Percentiles rank a stretch among this genome's conserved stretches.
These are phyloP conservation scores for Testicularia cyperi DNA, from an alignment of 1,284 basidiomycete genomes.

Conservation along the genomic window DNA sequence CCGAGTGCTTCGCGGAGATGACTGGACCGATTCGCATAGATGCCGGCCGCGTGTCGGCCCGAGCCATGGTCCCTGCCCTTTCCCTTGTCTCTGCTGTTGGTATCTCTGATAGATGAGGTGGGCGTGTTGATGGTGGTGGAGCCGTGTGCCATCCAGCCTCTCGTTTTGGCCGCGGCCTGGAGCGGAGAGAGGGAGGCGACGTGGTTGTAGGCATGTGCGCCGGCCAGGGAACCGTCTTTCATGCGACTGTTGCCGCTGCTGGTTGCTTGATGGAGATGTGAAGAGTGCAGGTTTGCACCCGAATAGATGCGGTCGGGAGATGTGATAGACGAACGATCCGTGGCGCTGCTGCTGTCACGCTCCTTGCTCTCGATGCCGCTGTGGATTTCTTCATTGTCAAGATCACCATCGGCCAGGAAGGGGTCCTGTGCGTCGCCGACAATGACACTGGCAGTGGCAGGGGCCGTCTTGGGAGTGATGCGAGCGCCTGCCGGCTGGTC, in stretches of 20 bases:
- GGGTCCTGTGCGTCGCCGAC: conserved; percentile 29
- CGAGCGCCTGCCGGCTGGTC: conserved; percentile 3
- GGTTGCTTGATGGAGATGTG: too few species aligned
- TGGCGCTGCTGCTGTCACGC: not conserved
- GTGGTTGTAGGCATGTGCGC: too few species aligned
- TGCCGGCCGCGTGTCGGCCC: conserved; percentile 9
- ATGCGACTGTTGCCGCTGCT: too few species aligned
- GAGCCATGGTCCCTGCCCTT: not conserved
- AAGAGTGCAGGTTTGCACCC: too few species aligned
- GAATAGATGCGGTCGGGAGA: not conserved
- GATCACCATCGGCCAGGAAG: conserved; percentile 40
- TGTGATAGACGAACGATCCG: not conserved
- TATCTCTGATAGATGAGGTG: not conserved
- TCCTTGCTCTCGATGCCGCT: conserved; percentile 5
- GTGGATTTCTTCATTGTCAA: conserved; percentile 20
- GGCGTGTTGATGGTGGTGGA: conserved; percentile 16
- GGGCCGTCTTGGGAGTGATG: not conserved
- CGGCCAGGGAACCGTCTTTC: too few species aligned
- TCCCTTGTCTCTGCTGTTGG: too few species aligned
- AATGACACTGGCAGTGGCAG: not conserved
- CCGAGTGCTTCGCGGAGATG: too few species aligned
- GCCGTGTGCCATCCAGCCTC: conserved; percentile 43
- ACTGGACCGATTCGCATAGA: conserved; percentile 12
- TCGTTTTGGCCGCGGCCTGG: conserved; percentile 5
- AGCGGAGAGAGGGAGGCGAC: not conserved